Evolutionary conservation across 2,329 filamentous ascomycete genomes (phyloP).

Genomic region (Raffaelea ambrosiae): DNA sequence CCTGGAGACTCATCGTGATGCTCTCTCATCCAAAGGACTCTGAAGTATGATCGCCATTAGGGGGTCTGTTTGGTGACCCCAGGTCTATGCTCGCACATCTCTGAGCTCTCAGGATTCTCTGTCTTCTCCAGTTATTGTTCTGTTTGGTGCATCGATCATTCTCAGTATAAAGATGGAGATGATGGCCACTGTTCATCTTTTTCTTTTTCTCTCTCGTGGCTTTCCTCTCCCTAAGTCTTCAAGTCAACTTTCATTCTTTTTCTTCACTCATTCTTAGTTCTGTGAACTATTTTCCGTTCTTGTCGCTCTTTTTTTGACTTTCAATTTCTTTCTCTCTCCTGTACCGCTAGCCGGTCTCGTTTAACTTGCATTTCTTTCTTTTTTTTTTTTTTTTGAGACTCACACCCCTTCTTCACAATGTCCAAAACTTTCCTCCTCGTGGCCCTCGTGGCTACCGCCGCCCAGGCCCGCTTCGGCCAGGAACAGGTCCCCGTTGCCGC

Average conservation of each 20-base stretch:
- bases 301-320: conserved; percentile 4
- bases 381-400: not conserved
- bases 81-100: not conserved
- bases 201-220: too few relatives aligned
- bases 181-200: not conserved
- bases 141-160: too few relatives aligned
- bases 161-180: not conserved
- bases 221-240: too few relatives aligned
- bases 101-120: not conserved
- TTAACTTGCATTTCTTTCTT: not conserved
- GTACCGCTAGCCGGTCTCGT: conserved; percentile 5
- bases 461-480: conserved; percentile 53
- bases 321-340: not conserved
- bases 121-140: not conserved
- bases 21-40: not conserved
- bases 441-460: conserved; percentile 31
- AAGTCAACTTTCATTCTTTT: conserved; percentile 5
- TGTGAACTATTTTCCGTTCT: conserved; percentile 10
- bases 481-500: conserved; percentile 50
- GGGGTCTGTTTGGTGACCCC: too few relatives aligned
- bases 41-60: conserved; percentile 2
- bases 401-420: too few relatives aligned
- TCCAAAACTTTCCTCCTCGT: conserved; percentile 29
- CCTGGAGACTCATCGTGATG: not conserved
- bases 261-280: conserved; percentile 9